Percentiles rank a stretch among this genome's conserved stretches.
phyloP scores from a whole-genome alignment of 2,329 filamentous ascomycete species.

The Aspergillus fijiensis region DNA sequence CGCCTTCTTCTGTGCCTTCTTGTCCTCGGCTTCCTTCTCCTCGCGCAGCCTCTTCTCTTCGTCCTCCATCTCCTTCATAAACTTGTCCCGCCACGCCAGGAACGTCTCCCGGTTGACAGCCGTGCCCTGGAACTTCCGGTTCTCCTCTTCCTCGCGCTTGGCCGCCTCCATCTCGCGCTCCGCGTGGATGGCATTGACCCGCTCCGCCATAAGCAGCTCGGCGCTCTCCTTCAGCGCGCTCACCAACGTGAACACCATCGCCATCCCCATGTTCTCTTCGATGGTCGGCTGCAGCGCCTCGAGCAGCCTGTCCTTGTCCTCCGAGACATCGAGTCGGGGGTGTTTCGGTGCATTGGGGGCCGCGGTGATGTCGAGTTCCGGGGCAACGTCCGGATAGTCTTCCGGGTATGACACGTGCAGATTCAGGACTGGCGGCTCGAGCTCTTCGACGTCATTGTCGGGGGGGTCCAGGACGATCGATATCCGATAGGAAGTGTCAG shows the following conservation, averaged over 20 bases:
- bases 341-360: constrained; percentile 69
- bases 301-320: constrained; percentile 75
- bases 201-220: constrained; percentile 77
- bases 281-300: constrained; percentile 70
- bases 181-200: constrained; percentile 63
- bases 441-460: constrained; percentile 61
- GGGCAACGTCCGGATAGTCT: constrained; percentile 83
- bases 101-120: constrained; percentile 86
- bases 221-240: constrained; percentile 84
- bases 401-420: constrained; percentile 88
- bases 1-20: constrained; percentile 79
- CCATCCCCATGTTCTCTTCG: constrained; percentile 92
- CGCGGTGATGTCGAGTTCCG: constrained; percentile 74
- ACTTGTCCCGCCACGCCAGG: constrained; percentile 74
- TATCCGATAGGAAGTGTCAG: constrained; percentile 85
- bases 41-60: constrained; percentile 62
- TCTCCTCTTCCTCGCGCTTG: constrained; percentile 80
- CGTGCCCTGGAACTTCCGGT: constrained; percentile 92
- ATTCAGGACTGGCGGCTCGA: constrained; percentile 67
- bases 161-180: constrained; percentile 54
- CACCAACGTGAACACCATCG: constrained; percentile 93
- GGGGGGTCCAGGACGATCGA: constrained; percentile 78
- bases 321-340: constrained; percentile 72
- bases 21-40: constrained; percentile 74
- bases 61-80: constrained; percentile 78